Evolutionary conservation across 176 grass and related monocot species (phyloP).

Genomic region (Lolium multiflorum): DNA sequence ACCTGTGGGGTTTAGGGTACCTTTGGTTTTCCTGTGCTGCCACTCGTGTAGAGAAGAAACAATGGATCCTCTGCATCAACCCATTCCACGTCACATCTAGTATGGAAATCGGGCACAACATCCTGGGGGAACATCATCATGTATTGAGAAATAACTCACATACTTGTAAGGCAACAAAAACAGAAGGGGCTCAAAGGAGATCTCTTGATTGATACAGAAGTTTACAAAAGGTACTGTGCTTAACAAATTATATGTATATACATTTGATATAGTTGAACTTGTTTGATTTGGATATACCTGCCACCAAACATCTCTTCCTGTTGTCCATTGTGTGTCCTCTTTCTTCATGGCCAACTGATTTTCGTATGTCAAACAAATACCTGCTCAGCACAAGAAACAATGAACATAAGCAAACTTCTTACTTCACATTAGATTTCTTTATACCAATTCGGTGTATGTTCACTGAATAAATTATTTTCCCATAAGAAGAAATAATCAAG

Average conservation of each 20-base stretch:
- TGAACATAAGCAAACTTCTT: neutral
- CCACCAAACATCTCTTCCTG: constrained; percentile 93
- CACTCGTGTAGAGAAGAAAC: constrained; percentile 98
- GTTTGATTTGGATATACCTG: constrained; percentile 56
- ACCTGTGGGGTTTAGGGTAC: constrained; percentile 42
- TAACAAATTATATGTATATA: constrained; percentile 5
- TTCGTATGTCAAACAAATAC: constrained; percentile 86
- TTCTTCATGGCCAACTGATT: constrained; percentile 77
- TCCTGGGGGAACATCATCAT: constrained; percentile 53
- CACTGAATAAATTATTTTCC: neutral
- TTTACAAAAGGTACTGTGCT: neutral
- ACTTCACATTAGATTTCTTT: neutral
- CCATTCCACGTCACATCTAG: constrained; percentile 92
- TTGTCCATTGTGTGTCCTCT: constrained; percentile 77
- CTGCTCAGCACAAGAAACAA: constrained; percentile 47
- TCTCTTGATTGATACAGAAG: neutral
- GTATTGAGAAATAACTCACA: constrained; percentile 16
- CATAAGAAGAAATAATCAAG: neutral
- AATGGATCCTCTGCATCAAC: constrained; percentile 99
- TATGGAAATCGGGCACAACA: constrained; percentile 75
- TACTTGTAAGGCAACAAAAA: constrained; percentile 21
- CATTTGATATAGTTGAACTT: constrained; percentile 17
- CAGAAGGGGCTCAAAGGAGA: neutral
- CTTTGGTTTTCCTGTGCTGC: constrained; percentile 99
- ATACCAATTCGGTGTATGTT: neutral